These are phyloP conservation scores for Aspergillus candidus DNA, from an alignment of 2,329 filamentous ascomycete genomes.

Conservation along the genomic window DNA sequence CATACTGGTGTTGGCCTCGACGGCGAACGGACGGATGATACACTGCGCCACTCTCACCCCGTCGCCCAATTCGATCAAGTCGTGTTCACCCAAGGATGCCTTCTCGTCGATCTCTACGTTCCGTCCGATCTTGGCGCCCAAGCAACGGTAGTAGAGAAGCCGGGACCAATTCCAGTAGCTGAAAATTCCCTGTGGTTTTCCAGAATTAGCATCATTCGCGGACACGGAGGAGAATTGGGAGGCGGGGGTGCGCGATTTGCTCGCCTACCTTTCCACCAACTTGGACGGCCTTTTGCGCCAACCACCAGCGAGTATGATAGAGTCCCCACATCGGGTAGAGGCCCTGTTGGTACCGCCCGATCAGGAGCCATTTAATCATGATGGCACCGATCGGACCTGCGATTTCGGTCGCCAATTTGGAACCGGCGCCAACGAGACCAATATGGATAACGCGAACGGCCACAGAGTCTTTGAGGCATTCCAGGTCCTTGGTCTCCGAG, in stretches of 20 bases:
- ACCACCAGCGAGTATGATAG: slow-evolving; percentile 56
- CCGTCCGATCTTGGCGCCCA: slow-evolving; percentile 50
- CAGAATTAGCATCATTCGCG: too few species aligned
- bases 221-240: too few species aligned
- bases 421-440: slow-evolving; percentile 40
- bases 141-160: slow-evolving; percentile 45
- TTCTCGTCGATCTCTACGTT: slow-evolving; percentile 44
- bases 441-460: slow-evolving; percentile 47
- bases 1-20: slow-evolving; percentile 54
- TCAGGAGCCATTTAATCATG: slow-evolving; percentile 49
- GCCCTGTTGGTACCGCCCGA: slow-evolving; percentile 49
- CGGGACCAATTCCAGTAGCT: slow-evolving; percentile 28
- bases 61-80: slow-evolving; percentile 51
- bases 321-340: slow-evolving; percentile 55
- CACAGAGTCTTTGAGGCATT: slow-evolving; percentile 21
- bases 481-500: slow-evolving; percentile 36
- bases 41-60: slow-evolving; percentile 44
- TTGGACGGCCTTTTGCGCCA: slow-evolving; percentile 49
- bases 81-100: slow-evolving; percentile 49
- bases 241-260: too few species aligned
- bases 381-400: slow-evolving; percentile 46
- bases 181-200: too few species aligned
- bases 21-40: slow-evolving; percentile 49
- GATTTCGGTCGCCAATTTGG: slow-evolving; percentile 36
- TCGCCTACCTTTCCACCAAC: slow-evolving; percentile 40